Evolutionary conservation across 352 stramenopile species (phyloP), one percentile per base, ranked within the genome.

Genomic region (Thalassiosira hispida): DNA sequence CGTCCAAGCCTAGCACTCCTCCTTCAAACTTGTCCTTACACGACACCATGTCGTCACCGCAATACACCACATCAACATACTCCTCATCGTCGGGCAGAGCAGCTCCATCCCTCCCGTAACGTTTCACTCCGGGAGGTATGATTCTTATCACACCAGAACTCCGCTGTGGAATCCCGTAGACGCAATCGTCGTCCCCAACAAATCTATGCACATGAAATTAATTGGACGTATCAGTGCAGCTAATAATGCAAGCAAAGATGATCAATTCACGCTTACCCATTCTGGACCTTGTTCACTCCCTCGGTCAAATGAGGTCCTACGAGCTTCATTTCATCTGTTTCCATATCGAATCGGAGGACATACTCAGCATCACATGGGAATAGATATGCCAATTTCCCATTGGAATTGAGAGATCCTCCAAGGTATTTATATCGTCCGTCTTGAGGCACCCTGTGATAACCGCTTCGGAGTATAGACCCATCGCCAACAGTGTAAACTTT

Each of bases 211-310:
- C 60, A 42, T 79, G 71, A 44, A 44, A 73, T 79, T 65, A 71
- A 40, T 80, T 71, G 9, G 18, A 38, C 64, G 73, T 79, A 40
- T 44, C 9, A 73, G 75, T 57, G n/a, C n/a, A n/a, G n/a, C n/a
- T n/a, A n/a, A n/a, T n/a, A n/a, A n/a, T n/a, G n/a, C n/a, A 38
- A 38, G 31, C 31, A 38, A 38, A 38, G 8, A 38, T 8, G 8
- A 38, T 3, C 8, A 3, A 3, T 38, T 38, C 8, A 71, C 35
- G 14, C 31, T 65, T 27, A 82, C 12, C 89, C 89, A 77, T 94
- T 94, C 72, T 94, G 89, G 69, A 84, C 92, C 66, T 94, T 94
- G 51, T 92, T 92, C 31, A 81, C 75, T 44, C 84, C 86, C 47
- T 92, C 86, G 0, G 81, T 68, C 35, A 92, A 57, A n/a, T 73